Percentiles rank a stretch among this genome's conserved stretches.
These are phyloP conservation scores for Pedinophyceae sp. DNA, from an alignment of 139 green algal species.

Conservation along the genomic window DNA sequence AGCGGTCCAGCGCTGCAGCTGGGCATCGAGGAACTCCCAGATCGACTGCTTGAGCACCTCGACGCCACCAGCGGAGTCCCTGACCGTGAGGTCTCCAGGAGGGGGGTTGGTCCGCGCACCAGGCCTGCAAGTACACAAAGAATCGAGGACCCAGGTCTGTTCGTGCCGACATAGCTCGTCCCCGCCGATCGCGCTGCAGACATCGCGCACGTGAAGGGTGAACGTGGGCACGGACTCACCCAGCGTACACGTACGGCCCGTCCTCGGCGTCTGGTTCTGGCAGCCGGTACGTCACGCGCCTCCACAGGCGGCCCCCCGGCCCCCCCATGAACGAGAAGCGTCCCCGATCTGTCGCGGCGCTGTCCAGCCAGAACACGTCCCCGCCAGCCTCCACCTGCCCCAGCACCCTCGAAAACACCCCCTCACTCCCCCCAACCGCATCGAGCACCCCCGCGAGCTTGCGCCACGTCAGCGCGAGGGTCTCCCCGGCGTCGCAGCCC, in stretches of 20 bases:
- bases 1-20: slow-evolving; percentile 1
- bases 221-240: no score
- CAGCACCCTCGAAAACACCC: slow-evolving; percentile 21
- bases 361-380: slow-evolving; percentile 88
- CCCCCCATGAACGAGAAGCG: slow-evolving; percentile 89
- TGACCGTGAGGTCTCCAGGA: background rate
- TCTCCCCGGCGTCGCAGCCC: background rate
- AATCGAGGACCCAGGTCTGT: no score
- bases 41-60: slow-evolving; percentile 5
- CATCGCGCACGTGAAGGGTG: no score
- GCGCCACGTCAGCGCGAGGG: slow-evolving; percentile 14
- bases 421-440: slow-evolving; percentile 6
- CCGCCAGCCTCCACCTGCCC: slow-evolving; percentile 12
- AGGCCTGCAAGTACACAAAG: no score
- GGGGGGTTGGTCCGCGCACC: no score
- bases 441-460: slow-evolving; percentile 12
- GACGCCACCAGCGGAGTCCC: background rate
- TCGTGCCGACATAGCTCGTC: no score
- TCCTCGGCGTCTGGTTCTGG: slow-evolving; percentile 5
- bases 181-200: no score
- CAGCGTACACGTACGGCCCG: no score
- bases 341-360: slow-evolving; percentile 41
- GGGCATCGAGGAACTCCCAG: no score
- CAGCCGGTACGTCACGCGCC: slow-evolving; percentile 50
- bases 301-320: slow-evolving; percentile 56